These are phyloP conservation scores for Omphalotus guepiniiformis DNA, from an alignment of 768 basidiomycete genomes.

Conservation along the genomic window DNA sequence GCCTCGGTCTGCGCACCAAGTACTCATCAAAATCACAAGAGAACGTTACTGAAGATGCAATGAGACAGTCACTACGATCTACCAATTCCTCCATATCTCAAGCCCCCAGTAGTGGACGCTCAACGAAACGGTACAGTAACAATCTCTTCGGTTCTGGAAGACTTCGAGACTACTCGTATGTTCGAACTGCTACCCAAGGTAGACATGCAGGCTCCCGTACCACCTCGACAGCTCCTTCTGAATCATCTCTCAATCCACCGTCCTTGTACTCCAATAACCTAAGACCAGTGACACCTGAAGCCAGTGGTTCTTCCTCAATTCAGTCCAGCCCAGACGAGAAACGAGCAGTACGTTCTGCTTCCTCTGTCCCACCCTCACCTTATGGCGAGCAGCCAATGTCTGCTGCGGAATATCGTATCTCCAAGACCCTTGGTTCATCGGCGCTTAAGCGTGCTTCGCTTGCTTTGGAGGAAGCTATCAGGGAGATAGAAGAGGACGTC, in stretches of 20 bases:
- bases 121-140: slow-evolving; percentile 75
- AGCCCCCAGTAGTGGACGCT: slow-evolving; percentile 43
- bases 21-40: slow-evolving; percentile 27
- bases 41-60: slow-evolving; percentile 27
- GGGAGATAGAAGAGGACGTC: slow-evolving; percentile 70
- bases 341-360: slow-evolving; percentile 37
- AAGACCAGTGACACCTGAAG: slow-evolving; percentile 55
- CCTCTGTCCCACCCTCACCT: slow-evolving; percentile 33
- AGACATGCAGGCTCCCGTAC: slow-evolving; percentile 42
- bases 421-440: slow-evolving; percentile 47
- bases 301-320: slow-evolving; percentile 31
- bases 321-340: slow-evolving; percentile 42
- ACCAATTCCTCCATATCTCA: slow-evolving; percentile 34
- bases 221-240: slow-evolving; percentile 46
- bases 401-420: slow-evolving; percentile 41
- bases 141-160: slow-evolving; percentile 83
- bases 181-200: slow-evolving; percentile 49
- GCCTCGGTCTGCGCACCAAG: slow-evolving; percentile 48
- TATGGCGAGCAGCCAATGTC: slow-evolving; percentile 34
- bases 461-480: slow-evolving; percentile 72
- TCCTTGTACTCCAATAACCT: slow-evolving; percentile 45
- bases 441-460: slow-evolving; percentile 62
- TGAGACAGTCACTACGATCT: slow-evolving; percentile 28
- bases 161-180: slow-evolving; percentile 68
- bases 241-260: slow-evolving; percentile 34